A percentile compares a stretch with the other conserved stretches of the same genome.
These are phyloP conservation scores for Phellinidium pouzarii DNA, from an alignment of 1,284 basidiomycete species.

Conservation along the genomic window DNA sequence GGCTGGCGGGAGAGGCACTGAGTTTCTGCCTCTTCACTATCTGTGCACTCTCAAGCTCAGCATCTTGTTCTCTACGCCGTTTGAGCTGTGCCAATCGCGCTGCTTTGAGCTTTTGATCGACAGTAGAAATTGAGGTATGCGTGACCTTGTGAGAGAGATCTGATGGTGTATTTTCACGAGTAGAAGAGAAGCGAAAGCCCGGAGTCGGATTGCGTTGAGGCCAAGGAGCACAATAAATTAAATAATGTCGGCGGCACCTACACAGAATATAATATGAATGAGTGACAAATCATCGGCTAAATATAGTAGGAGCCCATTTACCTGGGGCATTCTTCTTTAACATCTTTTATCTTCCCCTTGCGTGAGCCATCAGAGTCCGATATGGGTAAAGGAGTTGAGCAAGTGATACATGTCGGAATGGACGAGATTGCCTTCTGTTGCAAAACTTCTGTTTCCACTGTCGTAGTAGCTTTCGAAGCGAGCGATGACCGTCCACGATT, in stretches of 20 bases:
- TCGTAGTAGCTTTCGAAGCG: background rate
- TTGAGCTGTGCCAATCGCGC: constrained; percentile 15
- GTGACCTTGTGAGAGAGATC: constrained; percentile 24
- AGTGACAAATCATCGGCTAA: background rate
- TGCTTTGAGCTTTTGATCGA: constrained; percentile 13
- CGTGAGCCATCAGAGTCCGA: constrained; percentile 23
- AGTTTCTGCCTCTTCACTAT: constrained; percentile 39
- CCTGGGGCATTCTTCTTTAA: constrained; percentile 67
- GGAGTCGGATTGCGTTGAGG: constrained; percentile 51
- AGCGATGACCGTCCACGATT: background rate
- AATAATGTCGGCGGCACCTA: constrained; percentile 71
- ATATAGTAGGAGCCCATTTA: constrained; percentile 30
- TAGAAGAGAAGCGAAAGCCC: constrained; percentile 39
- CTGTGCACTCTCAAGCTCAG: constrained; percentile 26
- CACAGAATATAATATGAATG: background rate
- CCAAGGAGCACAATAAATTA: constrained; percentile 66
- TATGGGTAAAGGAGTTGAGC: constrained; percentile 21
- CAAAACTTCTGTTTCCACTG: constrained; percentile 19
- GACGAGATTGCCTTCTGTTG: constrained; percentile 21
- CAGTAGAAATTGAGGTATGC: background rate
- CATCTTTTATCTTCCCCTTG: constrained; percentile 38
- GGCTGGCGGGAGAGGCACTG: constrained; percentile 26
- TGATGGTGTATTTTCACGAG: constrained; percentile 46
- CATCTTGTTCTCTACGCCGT: background rate
- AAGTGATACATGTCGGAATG: constrained; percentile 25